Conservation (phyloP, 2,329 filamentous ascomycete species). For the Alternaria triticina region DNA sequence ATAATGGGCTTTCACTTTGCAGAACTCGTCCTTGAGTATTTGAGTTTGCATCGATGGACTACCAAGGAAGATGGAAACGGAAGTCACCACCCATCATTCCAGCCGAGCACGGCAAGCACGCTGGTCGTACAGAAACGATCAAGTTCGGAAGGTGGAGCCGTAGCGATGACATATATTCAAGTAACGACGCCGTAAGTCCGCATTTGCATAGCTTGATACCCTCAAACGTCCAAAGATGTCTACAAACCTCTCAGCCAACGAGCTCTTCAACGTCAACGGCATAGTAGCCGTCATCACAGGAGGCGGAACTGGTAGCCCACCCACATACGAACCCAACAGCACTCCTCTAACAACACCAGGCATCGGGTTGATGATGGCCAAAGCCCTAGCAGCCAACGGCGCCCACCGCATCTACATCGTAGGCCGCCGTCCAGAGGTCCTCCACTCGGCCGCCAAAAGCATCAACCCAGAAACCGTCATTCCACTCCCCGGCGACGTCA, state of each 20-base stretch:
- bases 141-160: slow-evolving; percentile 13
- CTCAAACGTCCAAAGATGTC: neutral
- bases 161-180: neutral
- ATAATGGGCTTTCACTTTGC: neutral
- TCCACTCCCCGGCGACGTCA: slow-evolving; percentile 28
- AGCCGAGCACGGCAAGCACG: neutral
- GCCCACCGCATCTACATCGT: slow-evolving; percentile 28
- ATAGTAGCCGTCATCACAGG: slow-evolving; percentile 31
- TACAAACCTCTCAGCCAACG: slow-evolving; percentile 10
- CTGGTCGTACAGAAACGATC: neutral
- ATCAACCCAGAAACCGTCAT: slow-evolving; percentile 22
- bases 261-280: slow-evolving; percentile 27
- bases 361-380: slow-evolving; percentile 28
- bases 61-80: neutral
- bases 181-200: neutral
- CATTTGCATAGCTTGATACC: neutral
- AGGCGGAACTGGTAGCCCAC: slow-evolving; percentile 23
- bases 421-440: slow-evolving; percentile 20
- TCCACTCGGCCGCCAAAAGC: slow-evolving; percentile 15
- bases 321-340: neutral
- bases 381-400: slow-evolving; percentile 27
- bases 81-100: neutral
- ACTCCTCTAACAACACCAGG: slow-evolving; percentile 4
- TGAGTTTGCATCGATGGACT: neutral
- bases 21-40: neutral